Percentiles rank a stretch among this genome's conserved stretches.
phyloP scores from a whole-genome alignment of 768 basidiomycete species.

The Fomitopsis pulvina region DNA sequence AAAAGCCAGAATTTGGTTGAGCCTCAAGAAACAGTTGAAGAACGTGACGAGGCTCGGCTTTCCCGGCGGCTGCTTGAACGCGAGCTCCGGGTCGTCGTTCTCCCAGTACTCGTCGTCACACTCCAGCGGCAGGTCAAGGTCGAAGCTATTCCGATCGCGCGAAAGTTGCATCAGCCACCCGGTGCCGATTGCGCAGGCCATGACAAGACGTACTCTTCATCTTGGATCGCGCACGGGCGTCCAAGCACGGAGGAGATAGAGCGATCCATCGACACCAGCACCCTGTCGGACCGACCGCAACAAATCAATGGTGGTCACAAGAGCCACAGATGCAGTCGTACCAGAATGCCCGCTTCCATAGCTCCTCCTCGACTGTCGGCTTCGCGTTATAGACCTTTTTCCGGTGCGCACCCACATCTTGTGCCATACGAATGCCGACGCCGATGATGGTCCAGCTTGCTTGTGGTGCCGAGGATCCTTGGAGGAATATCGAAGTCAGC shows the following conservation, averaged over 20 bases:
- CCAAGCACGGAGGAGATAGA: slow-evolving; percentile 46
- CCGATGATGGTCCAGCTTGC: slow-evolving; percentile 52
- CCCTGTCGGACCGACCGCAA: slow-evolving; percentile 28
- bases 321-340: slow-evolving; percentile 15
- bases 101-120: slow-evolving; percentile 83
- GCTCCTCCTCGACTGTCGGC: slow-evolving; percentile 54
- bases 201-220: slow-evolving; percentile 54
- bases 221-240: slow-evolving; percentile 65
- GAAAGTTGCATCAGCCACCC: not conserved
- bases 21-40: slow-evolving; percentile 59
- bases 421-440: slow-evolving; percentile 60
- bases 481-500: slow-evolving; percentile 33
- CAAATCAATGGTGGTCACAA: not conserved
- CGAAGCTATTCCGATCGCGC: slow-evolving; percentile 41
- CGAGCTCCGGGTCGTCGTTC: slow-evolving; percentile 42
- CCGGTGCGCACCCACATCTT: slow-evolving; percentile 73
- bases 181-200: not conserved
- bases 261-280: slow-evolving; percentile 42
- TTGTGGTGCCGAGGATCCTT: slow-evolving; percentile 41
- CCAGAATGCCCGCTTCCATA: slow-evolving; percentile 72
- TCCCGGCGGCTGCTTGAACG: slow-evolving; percentile 58
- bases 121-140: slow-evolving; percentile 70
- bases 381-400: slow-evolving; percentile 32
- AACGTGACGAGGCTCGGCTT: slow-evolving; percentile 50
- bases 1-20: slow-evolving; percentile 66